Conservation (phyloP, 176 grass and related monocot species). For the Alloteropsis semialata region DNA sequence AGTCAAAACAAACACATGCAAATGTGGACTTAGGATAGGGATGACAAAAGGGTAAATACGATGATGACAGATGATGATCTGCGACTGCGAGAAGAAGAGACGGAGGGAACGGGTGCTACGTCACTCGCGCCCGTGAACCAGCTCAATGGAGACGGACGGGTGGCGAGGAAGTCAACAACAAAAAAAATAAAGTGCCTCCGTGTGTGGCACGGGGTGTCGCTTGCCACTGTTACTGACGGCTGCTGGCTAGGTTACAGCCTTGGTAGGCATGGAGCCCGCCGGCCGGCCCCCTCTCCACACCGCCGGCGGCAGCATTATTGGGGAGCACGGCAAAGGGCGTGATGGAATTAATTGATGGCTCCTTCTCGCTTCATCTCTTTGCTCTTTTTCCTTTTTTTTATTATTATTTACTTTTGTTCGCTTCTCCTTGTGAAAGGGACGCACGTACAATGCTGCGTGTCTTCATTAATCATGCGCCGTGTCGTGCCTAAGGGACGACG, state of each 20-base stretch:
- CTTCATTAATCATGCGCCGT: not conserved
- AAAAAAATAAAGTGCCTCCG: not conserved
- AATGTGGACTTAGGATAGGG: not conserved
- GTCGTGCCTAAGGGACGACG: not conserved
- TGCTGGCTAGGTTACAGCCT: not conserved
- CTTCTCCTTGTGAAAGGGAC: not conserved
- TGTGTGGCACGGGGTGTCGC: not conserved
- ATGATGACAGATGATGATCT: not conserved
- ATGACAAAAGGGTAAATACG: too few species aligned
- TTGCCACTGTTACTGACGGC: constrained; percentile 5
- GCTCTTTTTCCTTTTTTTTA: not conserved
- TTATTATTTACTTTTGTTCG: not conserved
- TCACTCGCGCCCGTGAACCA: not conserved
- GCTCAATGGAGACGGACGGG: not conserved
- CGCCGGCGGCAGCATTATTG: constrained; percentile 9
- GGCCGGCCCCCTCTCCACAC: not conserved
- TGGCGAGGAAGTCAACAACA: not conserved
- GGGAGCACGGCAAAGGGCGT: not conserved
- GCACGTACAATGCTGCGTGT: not conserved
- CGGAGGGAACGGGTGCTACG: not conserved
- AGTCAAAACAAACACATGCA: not conserved
- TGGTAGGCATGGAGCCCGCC: not conserved
- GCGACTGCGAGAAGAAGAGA: not conserved
- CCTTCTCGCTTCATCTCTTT: not conserved
- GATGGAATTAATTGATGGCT: not conserved